Percentiles rank a stretch among this genome's conserved stretches.
Conservation (phyloP, 2,329 filamentous ascomycete genomes). For the Chaetomium olivaceum region DNA sequence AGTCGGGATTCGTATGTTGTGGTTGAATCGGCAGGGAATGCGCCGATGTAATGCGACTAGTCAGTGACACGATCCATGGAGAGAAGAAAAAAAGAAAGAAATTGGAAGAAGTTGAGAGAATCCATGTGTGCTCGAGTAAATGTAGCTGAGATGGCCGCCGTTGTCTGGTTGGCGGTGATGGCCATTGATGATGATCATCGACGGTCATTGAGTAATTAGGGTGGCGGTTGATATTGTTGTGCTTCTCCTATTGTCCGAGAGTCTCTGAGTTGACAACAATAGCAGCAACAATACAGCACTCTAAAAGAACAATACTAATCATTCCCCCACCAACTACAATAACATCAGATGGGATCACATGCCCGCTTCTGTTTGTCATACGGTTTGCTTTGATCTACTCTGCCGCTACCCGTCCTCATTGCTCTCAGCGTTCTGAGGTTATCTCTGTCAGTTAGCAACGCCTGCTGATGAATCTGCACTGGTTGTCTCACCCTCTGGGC, state of each 20-base stretch:
- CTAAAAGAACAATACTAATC: constrained; percentile 3
- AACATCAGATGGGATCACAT: constrained; percentile 6
- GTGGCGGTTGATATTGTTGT: constrained; percentile 12
- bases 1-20: neutral
- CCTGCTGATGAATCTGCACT: neutral
- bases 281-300: no score
- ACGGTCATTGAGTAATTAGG: neutral
- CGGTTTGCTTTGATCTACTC: neutral
- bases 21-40: neutral
- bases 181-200: neutral
- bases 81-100: neutral
- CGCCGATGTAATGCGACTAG: neutral
- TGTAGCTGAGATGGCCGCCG: neutral
- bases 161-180: neutral
- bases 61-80: neutral
- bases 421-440: neutral
- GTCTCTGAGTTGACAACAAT: neutral
- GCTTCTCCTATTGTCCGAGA: constrained; percentile 13
- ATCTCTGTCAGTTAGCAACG: neutral
- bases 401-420: neutral
- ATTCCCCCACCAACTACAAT: constrained; percentile 10
- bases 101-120: neutral
- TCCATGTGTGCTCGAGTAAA: constrained; percentile 1
- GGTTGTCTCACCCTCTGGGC: neutral
- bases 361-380: neutral